These are phyloP conservation scores for Amanita thiersii DNA, from an alignment of 768 basidiomycete species.

Conservation along the genomic window DNA sequence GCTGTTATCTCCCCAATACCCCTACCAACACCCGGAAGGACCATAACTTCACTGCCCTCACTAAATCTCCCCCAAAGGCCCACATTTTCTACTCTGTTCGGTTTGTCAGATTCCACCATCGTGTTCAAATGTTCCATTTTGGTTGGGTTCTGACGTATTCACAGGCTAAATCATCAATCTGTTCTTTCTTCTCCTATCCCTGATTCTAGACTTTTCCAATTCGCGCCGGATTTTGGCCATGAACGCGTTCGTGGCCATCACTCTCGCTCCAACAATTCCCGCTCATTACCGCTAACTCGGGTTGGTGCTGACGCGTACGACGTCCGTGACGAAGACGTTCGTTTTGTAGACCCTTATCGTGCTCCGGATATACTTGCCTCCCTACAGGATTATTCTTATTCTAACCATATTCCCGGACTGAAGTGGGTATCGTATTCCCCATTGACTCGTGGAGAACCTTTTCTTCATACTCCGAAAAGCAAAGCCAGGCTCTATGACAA, in stretches of 20 bases:
- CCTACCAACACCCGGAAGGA: not conserved
- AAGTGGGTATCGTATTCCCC: not conserved
- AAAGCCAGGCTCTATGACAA: conserved; percentile 31
- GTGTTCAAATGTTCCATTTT: too few relatives aligned
- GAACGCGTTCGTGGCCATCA: too few relatives aligned
- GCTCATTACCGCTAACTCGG: too few relatives aligned
- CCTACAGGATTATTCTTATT: not conserved
- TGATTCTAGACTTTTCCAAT: too few relatives aligned
- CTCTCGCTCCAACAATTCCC: too few relatives aligned
- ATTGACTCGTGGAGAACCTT: not conserved
- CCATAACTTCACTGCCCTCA: not conserved
- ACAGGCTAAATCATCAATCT: too few relatives aligned
- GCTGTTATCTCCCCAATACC: conserved; percentile 10
- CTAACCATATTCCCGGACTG: not conserved
- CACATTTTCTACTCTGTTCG: not conserved
- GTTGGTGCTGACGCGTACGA: conserved; percentile 14
- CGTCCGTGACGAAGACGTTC: conserved; percentile 18
- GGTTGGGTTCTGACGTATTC: too few relatives aligned
- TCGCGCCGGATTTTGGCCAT: too few relatives aligned
- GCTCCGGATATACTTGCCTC: not conserved
- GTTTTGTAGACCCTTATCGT: conserved; percentile 18
- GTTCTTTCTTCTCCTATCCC: too few relatives aligned
- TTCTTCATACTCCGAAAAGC: conserved; percentile 20
- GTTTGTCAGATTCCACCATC: not conserved
- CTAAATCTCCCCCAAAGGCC: not conserved